Base-by-base conservation (phyloP, 768 basidiomycete genomes). In the Amanita brunnescens region DNA sequence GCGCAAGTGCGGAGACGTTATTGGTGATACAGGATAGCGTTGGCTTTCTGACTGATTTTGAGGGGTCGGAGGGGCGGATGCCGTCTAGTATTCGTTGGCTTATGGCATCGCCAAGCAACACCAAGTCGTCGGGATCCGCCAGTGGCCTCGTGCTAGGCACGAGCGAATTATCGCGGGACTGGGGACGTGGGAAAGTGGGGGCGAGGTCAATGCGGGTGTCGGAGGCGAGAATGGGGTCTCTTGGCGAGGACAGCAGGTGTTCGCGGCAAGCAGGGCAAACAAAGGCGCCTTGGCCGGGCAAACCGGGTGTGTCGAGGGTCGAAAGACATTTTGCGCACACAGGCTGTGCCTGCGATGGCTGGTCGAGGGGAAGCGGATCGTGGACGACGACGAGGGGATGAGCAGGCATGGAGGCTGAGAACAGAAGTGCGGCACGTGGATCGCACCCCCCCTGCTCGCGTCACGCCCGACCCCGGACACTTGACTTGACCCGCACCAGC, bases 181-280 rank as follows among this genome's bases (percentile, higher is more conserved):
- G 63, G 23, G 58, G 64, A 49, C 55, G 58, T 56, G n/a, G 30
- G 21, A 26, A 26, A 18, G 46, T 57, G 33, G 58, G 57, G 49
- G 66, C 62, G 13, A 62, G 50, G 54, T 70, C 70, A 54, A 57
- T 39, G 51, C 56, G 61, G 52, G 55, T 53, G 21, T 51, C 44
- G 21, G 46, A 62, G 37, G 41, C 32, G 44, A 54, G 55, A 47
- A 13, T 23, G 46, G 45, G 18, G 41, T 53, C 56, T 40, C 59
- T 55, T 14, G 45, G 45, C 29, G 57, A 35, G 48, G 70, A 55
- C 26, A 62, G 55, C 26, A 70, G 56, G 52, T 65, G 69, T 33
- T 70, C 70, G 30, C 73, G 73, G 67, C 79, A 81, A 43, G 69
- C 61, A 12, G 66, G 64, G 57, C 79, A 82, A 49, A 81, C 72